Percentiles rank a stretch among this genome's conserved stretches.
Evolutionary conservation across 2,329 filamentous ascomycete genomes (phyloP).

Genomic region (Paraphoma sp.): DNA sequence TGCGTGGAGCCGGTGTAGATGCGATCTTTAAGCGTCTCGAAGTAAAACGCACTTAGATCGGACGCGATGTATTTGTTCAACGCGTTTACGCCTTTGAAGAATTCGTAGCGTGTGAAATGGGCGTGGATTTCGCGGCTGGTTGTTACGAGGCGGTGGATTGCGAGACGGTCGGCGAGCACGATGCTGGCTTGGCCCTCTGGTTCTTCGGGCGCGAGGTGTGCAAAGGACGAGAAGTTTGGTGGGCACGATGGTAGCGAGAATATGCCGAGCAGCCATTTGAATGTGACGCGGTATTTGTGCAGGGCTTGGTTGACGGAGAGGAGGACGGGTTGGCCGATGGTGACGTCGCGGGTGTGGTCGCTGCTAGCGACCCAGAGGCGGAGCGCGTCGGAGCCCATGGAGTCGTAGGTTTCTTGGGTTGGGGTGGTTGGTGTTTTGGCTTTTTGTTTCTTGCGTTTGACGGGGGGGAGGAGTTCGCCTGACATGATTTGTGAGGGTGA

Average conservation of each 20-base stretch:
- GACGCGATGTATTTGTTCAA: conserved; percentile 83
- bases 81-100: conserved; percentile 75
- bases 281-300: conserved; percentile 85
- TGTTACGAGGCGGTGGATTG: conserved; percentile 74
- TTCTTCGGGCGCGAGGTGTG: conserved; percentile 18
- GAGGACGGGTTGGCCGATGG: conserved; percentile 79
- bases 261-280: conserved; percentile 88
- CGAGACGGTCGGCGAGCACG: conserved; percentile 64
- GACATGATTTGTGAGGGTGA: conserved; percentile 83
- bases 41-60: conserved; percentile 91
- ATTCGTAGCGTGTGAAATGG: conserved; percentile 76
- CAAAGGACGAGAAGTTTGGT: conserved; percentile 33
- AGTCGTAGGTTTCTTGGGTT: conserved; percentile 61
- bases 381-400: conserved; percentile 83
- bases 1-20: conserved; percentile 81
- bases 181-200: conserved; percentile 6
- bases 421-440: conserved; percentile 47
- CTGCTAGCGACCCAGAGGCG: conserved; percentile 90
- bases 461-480: conserved; percentile 75
- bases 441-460: conserved; percentile 68
- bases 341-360: conserved; percentile 88
- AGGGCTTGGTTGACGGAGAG: conserved; percentile 77
- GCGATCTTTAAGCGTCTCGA: conserved; percentile 90
- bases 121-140: conserved; percentile 69
- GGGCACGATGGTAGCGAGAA: conserved; percentile 52